A percentile compares a stretch with the other conserved stretches of the same genome.
Evolutionary conservation across 805 yeast genomes (phyloP).

Genomic region (Yarrowia osloensis): DNA sequence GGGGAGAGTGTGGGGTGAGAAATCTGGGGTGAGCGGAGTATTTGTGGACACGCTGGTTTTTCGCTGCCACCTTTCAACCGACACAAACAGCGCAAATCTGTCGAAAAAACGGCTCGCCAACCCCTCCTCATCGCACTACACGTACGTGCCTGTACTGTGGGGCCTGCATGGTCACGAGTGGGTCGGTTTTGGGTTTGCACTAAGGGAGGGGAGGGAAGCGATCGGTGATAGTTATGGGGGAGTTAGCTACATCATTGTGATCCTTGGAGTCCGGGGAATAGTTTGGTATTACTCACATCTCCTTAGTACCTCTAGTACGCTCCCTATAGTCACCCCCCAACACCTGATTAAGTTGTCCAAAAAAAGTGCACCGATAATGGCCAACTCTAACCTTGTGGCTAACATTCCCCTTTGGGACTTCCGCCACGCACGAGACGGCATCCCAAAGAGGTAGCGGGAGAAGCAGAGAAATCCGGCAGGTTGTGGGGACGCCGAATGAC

Average conservation of each 20-base stretch:
- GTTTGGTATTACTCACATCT: too few species aligned
- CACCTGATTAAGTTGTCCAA: not conserved
- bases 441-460: constrained; percentile 2
- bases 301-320: not conserved
- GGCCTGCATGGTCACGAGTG: constrained; percentile 16
- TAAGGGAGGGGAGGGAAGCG: not conserved
- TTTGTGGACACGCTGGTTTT: not conserved
- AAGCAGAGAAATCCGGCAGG: too few species aligned
- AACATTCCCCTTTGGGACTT: constrained; percentile 29
- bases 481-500: too few species aligned
- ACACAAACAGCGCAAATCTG: too few species aligned
- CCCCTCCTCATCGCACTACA: constrained; percentile 19
- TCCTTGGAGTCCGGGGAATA: not conserved
- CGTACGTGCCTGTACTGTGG: not conserved
- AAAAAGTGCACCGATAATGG: constrained; percentile 8
- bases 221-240: not conserved
- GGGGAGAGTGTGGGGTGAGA: not conserved
- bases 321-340: too few species aligned
- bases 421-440: constrained; percentile 3
- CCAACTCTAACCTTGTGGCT: constrained; percentile 1
- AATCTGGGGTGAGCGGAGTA: not conserved
- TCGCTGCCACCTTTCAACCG: too few species aligned
- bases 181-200: not conserved
- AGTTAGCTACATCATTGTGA: not conserved
- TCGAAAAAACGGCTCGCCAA: not conserved